Conservation (phyloP, 1,284 basidiomycete species). For the Ganoderma resinaceum region DNA sequence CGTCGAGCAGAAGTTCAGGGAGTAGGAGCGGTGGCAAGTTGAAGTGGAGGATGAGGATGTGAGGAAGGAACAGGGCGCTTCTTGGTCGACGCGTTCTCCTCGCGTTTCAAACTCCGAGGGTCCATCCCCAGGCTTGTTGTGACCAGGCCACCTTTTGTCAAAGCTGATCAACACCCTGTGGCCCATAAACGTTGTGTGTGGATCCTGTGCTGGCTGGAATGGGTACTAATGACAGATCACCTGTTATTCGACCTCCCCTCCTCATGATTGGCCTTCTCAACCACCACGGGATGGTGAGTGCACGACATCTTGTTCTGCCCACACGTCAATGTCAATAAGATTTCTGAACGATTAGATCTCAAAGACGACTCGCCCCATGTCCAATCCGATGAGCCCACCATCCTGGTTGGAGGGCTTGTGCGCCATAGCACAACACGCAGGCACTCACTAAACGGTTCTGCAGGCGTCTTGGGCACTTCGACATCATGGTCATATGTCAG, state of each 20-base stretch:
- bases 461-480: background rate
- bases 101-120: conserved; percentile 2
- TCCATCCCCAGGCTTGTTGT: background rate
- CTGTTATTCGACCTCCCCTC: background rate
- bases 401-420: background rate
- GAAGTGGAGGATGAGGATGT: background rate
- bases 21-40: background rate
- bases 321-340: background rate
- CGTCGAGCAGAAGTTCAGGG: background rate
- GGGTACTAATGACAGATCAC: background rate
- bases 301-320: background rate
- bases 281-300: background rate
- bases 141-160: background rate
- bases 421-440: background rate
- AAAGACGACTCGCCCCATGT: background rate
- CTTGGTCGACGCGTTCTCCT: background rate
- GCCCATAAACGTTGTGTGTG: background rate
- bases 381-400: background rate
- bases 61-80: conserved; percentile 1
- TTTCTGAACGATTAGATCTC: background rate
- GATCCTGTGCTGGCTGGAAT: background rate
- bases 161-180: background rate
- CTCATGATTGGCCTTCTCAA: background rate
- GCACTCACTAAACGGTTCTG: background rate
- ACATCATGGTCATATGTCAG: background rate